Percentiles rank a stretch among this genome's conserved stretches.
Evolutionary conservation across 805 yeast species (phyloP).

Genomic region (Priceomyces castillae): DNA sequence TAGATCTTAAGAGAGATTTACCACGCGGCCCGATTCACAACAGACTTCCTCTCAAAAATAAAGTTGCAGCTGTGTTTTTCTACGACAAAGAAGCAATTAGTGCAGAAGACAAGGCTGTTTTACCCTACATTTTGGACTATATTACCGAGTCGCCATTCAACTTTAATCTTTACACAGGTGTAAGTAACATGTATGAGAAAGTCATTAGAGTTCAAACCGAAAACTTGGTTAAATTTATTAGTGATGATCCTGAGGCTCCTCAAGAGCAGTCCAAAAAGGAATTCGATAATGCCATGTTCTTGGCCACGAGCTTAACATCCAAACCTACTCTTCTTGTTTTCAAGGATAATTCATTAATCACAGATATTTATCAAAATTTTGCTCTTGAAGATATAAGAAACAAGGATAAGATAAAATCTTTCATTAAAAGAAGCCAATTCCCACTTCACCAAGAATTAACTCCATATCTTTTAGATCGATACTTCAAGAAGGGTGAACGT

Average conservation of each 20-base stretch:
- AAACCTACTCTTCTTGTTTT: constrained; percentile 62
- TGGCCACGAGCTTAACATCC: constrained; percentile 53
- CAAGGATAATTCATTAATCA: constrained; percentile 53
- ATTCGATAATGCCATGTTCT: constrained; percentile 46
- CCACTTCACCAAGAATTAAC: constrained; percentile 57
- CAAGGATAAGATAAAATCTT: constrained; percentile 43
- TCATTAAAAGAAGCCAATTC: constrained; percentile 46
- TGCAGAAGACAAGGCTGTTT: constrained; percentile 60
- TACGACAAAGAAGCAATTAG: constrained; percentile 50
- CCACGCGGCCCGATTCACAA: constrained; percentile 30
- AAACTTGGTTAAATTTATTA: constrained; percentile 41
- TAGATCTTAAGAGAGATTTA: constrained; percentile 27
- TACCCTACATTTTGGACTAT: constrained; percentile 60
- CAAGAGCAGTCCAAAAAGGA: constrained; percentile 25
- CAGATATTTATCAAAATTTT: constrained; percentile 56
- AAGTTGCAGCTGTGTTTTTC: constrained; percentile 51
- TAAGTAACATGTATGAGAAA: constrained; percentile 40
- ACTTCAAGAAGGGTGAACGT: constrained; percentile 29
- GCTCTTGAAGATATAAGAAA: constrained; percentile 64
- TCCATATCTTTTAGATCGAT: constrained; percentile 27
- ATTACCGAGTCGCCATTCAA: constrained; percentile 56
- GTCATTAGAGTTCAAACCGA: constrained; percentile 42
- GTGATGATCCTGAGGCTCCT: constrained; percentile 37
- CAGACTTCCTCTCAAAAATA: constrained; percentile 38
- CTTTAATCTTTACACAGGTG: constrained; percentile 50